Conservation (phyloP, 1,139 yeast genomes). For the Citeromyces hawaiiensis region DNA sequence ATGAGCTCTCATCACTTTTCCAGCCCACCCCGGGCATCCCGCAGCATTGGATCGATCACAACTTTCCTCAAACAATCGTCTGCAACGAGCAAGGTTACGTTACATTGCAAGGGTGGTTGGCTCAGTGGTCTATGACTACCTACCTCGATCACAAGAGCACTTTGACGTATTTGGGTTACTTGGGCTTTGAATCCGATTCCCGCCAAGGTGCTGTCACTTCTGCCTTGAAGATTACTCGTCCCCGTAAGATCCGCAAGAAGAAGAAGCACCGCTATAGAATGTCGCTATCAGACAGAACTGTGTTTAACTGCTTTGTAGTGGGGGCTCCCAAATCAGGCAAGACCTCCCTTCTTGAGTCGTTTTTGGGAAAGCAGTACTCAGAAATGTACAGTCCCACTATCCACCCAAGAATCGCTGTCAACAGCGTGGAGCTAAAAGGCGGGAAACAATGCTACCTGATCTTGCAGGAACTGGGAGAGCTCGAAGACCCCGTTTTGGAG, state of each 20-base stretch:
- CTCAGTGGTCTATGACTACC: slow-evolving; percentile 97
- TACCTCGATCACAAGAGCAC: slow-evolving; percentile 75
- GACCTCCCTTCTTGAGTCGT: slow-evolving; percentile 69
- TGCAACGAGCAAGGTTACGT: slow-evolving; percentile 83
- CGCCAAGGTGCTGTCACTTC: slow-evolving; percentile 23
- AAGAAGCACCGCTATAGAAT: slow-evolving; percentile 58
- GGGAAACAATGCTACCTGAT: slow-evolving; percentile 92
- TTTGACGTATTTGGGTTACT: slow-evolving; percentile 71
- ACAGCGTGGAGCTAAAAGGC: slow-evolving; percentile 88
- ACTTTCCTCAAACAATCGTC: slow-evolving; percentile 79
- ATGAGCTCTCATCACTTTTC: slow-evolving; percentile 55
- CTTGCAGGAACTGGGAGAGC: slow-evolving; percentile 78
- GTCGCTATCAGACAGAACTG: slow-evolving; percentile 69
- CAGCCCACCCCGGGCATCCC: slow-evolving; percentile 92
- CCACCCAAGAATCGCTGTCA: slow-evolving; percentile 69
- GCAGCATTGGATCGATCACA: slow-evolving; percentile 67
- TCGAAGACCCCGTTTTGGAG: slow-evolving; percentile 71
- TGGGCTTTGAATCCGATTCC: slow-evolving; percentile 57
- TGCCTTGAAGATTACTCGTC: slow-evolving; percentile 74
- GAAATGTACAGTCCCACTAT: slow-evolving; percentile 74
- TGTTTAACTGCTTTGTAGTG: slow-evolving; percentile 75
- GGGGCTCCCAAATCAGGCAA: slow-evolving; percentile 86
- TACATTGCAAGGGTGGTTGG: slow-evolving; percentile 94
- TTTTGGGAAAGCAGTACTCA: slow-evolving; percentile 61
- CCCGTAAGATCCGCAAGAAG: slow-evolving; percentile 53